Evolutionary conservation across 208 protist species (phyloP).

Genomic region (Leishmania amazonensis): DNA sequence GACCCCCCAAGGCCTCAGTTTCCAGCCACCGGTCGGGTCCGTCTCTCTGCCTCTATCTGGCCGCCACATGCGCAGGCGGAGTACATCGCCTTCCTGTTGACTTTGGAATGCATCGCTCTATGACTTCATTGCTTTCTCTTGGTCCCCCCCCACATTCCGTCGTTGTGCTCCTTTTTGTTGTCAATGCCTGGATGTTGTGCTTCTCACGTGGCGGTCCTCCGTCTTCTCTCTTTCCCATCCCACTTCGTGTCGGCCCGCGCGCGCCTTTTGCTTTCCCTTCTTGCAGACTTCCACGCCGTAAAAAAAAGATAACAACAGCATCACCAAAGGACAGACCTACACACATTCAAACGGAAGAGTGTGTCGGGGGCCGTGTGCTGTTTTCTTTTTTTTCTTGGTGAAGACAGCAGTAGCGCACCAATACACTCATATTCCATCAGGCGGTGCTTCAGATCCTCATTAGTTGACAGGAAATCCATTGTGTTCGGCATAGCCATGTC

Average conservation of each 20-base stretch:
- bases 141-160: background rate
- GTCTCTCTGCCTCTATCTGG: background rate
- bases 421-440: background rate
- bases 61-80: background rate
- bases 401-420: background rate
- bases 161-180: background rate
- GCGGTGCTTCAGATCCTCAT: background rate
- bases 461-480: background rate
- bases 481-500: slow-evolving; percentile 7
- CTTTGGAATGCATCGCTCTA: background rate
- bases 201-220: background rate
- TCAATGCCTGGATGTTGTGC: background rate
- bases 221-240: background rate
- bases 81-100: background rate
- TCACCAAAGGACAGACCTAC: background rate
- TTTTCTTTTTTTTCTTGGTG: background rate
- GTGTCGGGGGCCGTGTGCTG: background rate
- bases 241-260: background rate
- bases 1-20: background rate
- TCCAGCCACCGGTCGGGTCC: background rate
- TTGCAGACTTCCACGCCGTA: background rate
- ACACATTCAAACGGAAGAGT: background rate
- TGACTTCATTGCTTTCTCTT: background rate
- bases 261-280: background rate
- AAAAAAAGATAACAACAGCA: background rate